Evolutionary conservation across 192 early-diverging fungal species (phyloP).

Genomic region (Gaertneriomyces sp.): DNA sequence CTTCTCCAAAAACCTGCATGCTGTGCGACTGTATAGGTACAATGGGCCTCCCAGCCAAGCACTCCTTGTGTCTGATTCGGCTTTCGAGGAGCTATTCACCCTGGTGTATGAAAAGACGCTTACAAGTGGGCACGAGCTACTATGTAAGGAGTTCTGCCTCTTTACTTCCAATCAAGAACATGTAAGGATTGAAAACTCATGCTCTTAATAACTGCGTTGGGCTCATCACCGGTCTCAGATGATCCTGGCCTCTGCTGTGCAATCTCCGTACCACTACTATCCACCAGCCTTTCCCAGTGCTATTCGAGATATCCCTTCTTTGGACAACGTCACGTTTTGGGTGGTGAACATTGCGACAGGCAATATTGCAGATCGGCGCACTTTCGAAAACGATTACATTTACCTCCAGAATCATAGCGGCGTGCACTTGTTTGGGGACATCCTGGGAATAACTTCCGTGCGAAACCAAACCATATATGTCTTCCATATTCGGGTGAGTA

Average conservation of each 20-base stretch:
- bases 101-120: constrained; percentile 37
- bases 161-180: constrained; percentile 52
- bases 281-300: constrained; percentile 40
- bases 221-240: constrained; percentile 38
- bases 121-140: constrained; percentile 36
- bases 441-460: constrained; percentile 65
- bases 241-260: constrained; percentile 55
- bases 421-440: constrained; percentile 59
- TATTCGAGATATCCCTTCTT: constrained; percentile 41
- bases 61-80: background rate
- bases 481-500: constrained; percentile 55
- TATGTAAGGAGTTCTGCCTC: constrained; percentile 65
- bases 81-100: constrained; percentile 39
- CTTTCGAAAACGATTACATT: constrained; percentile 60
- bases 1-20: constrained; percentile 39
- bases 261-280: background rate
- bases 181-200: constrained; percentile 23
- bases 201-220: background rate
- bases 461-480: constrained; percentile 69
- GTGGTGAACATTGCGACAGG: constrained; percentile 58
- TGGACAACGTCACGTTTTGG: constrained; percentile 68
- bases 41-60: background rate
- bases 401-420: constrained; percentile 62
- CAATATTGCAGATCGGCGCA: constrained; percentile 51
- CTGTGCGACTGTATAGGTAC: constrained; percentile 36